A percentile compares a stretch with the other conserved stretches of the same genome.
Conservation (phyloP, 371 early-diverging fungal species). For the Mucor saturninus region DNA sequence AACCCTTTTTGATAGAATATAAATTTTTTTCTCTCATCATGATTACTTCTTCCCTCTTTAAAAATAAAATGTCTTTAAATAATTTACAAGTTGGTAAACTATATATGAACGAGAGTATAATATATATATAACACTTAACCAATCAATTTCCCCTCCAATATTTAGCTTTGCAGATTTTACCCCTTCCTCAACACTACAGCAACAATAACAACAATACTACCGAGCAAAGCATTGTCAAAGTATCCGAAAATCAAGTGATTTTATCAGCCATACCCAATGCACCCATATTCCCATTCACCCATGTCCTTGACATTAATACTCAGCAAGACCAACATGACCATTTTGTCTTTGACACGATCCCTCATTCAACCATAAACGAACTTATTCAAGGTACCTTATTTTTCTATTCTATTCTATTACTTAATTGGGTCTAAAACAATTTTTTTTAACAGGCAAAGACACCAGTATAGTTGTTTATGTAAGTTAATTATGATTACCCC, state of each 20-base stretch:
- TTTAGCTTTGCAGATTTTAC: constrained; percentile 8
- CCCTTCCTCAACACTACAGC: neutral
- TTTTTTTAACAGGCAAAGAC: constrained; percentile 11
- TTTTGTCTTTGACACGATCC: constrained; percentile 2
- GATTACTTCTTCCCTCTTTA: neutral
- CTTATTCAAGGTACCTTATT: constrained; percentile 9
- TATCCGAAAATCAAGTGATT: constrained; percentile 19
- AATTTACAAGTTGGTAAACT: constrained; percentile 7
- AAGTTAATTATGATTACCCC: constrained; percentile 4
- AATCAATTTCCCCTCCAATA: neutral
- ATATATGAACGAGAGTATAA: neutral
- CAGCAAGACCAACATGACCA: constrained; percentile 2
- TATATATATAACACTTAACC: neutral
- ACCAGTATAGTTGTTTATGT: constrained; percentile 17
- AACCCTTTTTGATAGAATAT: neutral
- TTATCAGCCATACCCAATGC: constrained; percentile 10
- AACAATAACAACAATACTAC: too few species aligned
- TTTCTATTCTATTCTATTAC: neutral
- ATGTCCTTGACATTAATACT: constrained; percentile 14
- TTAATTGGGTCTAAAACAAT: neutral
- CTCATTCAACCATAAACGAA: constrained; percentile 5
- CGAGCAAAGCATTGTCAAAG: constrained; percentile 12
- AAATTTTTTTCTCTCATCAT: neutral
- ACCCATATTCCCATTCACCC: constrained; percentile 10
- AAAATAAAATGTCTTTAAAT: constrained; percentile 5